Evolutionary conservation across 306 rosid genomes (phyloP).

Genomic region (Rubus idaeus): DNA sequence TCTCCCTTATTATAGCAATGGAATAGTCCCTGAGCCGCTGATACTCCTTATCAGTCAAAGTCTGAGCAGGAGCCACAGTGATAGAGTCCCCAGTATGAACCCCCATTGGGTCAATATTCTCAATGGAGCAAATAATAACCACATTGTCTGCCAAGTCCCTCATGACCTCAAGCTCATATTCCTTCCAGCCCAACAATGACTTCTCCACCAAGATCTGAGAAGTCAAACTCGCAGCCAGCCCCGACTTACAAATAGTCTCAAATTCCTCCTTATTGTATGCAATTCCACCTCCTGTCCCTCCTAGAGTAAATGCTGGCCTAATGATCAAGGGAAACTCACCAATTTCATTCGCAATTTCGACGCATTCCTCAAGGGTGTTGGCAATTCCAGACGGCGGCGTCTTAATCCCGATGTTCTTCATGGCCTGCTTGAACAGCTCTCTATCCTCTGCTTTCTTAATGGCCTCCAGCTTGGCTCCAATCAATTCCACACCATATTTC

Average conservation of each 20-base stretch:
- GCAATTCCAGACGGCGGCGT: slow-evolving; percentile 82
- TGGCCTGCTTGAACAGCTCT: slow-evolving; percentile 82
- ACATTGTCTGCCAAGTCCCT: slow-evolving; percentile 96
- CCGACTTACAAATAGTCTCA: slow-evolving; percentile 80
- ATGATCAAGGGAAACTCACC: slow-evolving; percentile 84
- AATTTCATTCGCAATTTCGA: slow-evolving; percentile 47
- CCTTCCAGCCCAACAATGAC: slow-evolving; percentile 95
- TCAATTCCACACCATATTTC: slow-evolving; percentile 67
- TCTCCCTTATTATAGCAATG: slow-evolving; percentile 65
- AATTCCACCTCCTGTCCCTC: slow-evolving; percentile 96
- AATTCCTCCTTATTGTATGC: slow-evolving; percentile 86
- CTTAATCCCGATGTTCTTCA: slow-evolving; percentile 75
- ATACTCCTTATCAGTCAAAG: slow-evolving; percentile 92
- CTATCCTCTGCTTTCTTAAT: slow-evolving; percentile 87
- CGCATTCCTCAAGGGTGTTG: slow-evolving; percentile 57
- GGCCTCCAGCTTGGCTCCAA: slow-evolving; percentile 89
- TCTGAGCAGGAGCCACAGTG: slow-evolving; percentile 94
- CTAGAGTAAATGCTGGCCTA: slow-evolving; percentile 81
- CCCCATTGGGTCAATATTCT: slow-evolving; percentile 98
- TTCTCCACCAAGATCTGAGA: slow-evolving; percentile 87
- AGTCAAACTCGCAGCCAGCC: slow-evolving; percentile 82
- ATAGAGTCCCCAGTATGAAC: slow-evolving; percentile 98
- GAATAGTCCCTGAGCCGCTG: slow-evolving; percentile 86
- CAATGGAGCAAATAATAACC: slow-evolving; percentile 92
- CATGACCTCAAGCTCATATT: slow-evolving; percentile 98